Evolutionary conservation across 2,329 filamentous ascomycete genomes (phyloP).

Genomic region (Cladosporium velox): DNA sequence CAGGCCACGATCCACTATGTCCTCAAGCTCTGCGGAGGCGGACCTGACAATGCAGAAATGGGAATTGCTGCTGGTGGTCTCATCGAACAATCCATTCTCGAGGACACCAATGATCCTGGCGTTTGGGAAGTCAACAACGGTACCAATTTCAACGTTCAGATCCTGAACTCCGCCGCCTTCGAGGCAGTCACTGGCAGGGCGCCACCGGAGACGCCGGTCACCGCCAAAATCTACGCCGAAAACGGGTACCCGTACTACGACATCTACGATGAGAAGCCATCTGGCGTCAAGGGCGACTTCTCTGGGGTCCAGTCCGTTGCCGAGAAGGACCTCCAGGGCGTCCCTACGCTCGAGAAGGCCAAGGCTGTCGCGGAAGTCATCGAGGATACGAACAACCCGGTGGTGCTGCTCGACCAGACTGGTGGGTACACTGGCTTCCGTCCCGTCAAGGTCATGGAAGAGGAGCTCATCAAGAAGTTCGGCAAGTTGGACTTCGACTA

Average conservation of each 20-base stretch:
- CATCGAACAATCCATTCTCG: conserved; percentile 44
- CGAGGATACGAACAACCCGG: conserved; percentile 24
- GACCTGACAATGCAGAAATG: conserved; percentile 32
- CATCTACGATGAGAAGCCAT: conserved; percentile 35
- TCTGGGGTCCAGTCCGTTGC: conserved; percentile 33
- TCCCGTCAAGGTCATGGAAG: conserved; percentile 27
- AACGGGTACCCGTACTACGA: conserved; percentile 43
- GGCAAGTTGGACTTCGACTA: background rate
- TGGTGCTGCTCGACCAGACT: conserved; percentile 26
- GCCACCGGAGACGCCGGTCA: conserved; percentile 41
- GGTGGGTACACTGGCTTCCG: conserved; percentile 27
- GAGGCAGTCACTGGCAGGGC: conserved; percentile 40
- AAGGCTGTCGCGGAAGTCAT: conserved; percentile 24
- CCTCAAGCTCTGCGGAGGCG: conserved; percentile 28
- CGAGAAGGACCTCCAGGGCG: conserved; percentile 28
- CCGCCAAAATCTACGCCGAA: conserved; percentile 38
- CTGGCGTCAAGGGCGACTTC: conserved; percentile 35
- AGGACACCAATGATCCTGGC: conserved; percentile 32
- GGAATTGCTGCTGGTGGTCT: conserved; percentile 44
- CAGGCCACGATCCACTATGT: too few species aligned
- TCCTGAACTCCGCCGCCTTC: conserved; percentile 43
- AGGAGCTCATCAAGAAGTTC: conserved; percentile 24
- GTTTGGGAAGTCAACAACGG: conserved; percentile 37
- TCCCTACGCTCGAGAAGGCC: conserved; percentile 23
- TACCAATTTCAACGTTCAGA: conserved; percentile 44